Evolutionary conservation across 2,329 filamentous ascomycete species (phyloP).

Genomic region (Colletotrichum coccodes): DNA sequence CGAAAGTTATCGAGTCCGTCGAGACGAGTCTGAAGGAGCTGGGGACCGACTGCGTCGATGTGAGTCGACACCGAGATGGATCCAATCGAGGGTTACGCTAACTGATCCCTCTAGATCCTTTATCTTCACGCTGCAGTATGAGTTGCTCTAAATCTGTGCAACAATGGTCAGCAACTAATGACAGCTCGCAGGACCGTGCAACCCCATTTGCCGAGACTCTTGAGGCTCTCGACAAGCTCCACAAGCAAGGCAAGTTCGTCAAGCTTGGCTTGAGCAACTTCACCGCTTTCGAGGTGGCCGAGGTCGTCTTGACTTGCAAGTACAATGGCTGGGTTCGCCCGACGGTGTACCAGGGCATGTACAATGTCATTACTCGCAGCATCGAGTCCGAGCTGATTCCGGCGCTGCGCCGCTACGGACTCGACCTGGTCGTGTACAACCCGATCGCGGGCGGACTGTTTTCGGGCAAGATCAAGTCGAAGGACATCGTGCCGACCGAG

Average conservation of each 20-base stretch:
- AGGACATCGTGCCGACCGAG: slow-evolving; percentile 68
- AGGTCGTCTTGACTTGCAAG: slow-evolving; percentile 82
- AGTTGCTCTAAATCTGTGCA: background rate
- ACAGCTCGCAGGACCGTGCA: slow-evolving; percentile 57
- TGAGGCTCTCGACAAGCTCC: slow-evolving; percentile 79
- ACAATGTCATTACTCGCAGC: slow-evolving; percentile 81
- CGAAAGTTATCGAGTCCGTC: slow-evolving; percentile 72
- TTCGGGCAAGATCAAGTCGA: slow-evolving; percentile 80
- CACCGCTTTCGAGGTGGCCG: slow-evolving; percentile 87
- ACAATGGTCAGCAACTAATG: background rate
- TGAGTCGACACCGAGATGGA: slow-evolving; percentile 43
- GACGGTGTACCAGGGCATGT: slow-evolving; percentile 89
- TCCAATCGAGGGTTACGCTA: background rate
- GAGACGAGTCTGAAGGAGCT: slow-evolving; percentile 78
- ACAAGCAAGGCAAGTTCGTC: slow-evolving; percentile 88
- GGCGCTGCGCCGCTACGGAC: slow-evolving; percentile 78
- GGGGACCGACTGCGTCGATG: slow-evolving; percentile 77
- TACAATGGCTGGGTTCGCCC: slow-evolving; percentile 85
- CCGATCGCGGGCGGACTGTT: slow-evolving; percentile 84
- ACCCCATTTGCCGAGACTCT: slow-evolving; percentile 85
- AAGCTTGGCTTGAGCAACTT: slow-evolving; percentile 85
- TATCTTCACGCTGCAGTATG: slow-evolving; percentile 75
- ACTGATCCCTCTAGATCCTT: slow-evolving; percentile 61
- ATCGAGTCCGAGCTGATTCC: slow-evolving; percentile 81
- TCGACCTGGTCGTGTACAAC: slow-evolving; percentile 86